Percentiles rank a stretch among this genome's conserved stretches.
Evolutionary conservation across 1,284 basidiomycete species (phyloP).

Genomic region (Hortiboletus rubellus): DNA sequence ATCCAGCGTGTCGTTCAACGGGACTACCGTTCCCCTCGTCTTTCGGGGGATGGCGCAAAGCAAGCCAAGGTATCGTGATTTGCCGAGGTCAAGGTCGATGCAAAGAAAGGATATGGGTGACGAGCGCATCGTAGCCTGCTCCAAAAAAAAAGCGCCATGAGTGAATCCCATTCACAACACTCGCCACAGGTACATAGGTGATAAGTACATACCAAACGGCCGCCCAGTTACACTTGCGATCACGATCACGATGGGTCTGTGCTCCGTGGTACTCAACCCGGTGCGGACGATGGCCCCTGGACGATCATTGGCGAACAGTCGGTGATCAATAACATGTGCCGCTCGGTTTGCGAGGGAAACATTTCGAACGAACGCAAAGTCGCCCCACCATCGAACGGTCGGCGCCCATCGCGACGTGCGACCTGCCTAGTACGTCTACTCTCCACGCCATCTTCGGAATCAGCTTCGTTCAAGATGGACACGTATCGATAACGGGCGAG

Average conservation of each 20-base stretch:
- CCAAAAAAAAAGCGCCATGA: background rate
- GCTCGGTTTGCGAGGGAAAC: background rate
- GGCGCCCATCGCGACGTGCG: background rate
- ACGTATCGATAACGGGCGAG: background rate
- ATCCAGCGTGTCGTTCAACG: conserved; percentile 7
- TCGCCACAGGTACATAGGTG: background rate
- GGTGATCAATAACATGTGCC: conserved; percentile 6
- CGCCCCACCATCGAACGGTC: conserved; percentile 8
- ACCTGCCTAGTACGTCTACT: background rate
- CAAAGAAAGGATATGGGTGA: conserved; percentile 10
- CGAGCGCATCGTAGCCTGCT: conserved; percentile 12
- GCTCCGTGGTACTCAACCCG: background rate
- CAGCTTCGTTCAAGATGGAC: background rate
- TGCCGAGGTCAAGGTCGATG: conserved; percentile 5
- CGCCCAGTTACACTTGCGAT: background rate
- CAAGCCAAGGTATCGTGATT: conserved; percentile 15
- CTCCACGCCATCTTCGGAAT: background rate
- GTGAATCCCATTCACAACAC: background rate
- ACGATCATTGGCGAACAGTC: background rate
- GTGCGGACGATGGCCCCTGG: conserved; percentile 4
- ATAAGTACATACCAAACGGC: conserved; percentile 17
- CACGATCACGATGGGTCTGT: conserved; percentile 9
- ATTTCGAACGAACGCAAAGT: background rate
- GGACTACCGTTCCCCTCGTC: conserved; percentile 2
- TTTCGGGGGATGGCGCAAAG: conserved; percentile 15